Evolutionary conservation across 495 filamentous ascomycete species (phyloP).

Genomic region (Ascodesmis nigricans): DNA sequence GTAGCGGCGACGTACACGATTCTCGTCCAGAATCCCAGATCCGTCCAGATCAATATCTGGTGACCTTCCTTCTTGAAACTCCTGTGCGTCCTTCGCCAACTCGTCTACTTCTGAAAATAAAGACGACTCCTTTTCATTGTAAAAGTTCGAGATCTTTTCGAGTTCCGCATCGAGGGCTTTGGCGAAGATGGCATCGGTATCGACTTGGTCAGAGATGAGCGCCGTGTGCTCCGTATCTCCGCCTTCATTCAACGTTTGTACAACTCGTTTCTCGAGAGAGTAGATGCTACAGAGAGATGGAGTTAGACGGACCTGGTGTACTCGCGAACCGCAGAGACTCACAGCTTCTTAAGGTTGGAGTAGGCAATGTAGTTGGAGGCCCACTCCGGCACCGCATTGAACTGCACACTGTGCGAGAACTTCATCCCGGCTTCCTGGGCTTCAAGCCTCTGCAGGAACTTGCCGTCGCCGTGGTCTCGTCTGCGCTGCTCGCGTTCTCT

Average conservation of each 20-base stretch:
- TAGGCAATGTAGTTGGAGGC: constrained; percentile 94
- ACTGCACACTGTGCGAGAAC: constrained; percentile 98
- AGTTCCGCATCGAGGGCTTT: constrained; percentile 70
- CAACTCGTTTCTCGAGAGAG: constrained; percentile 59
- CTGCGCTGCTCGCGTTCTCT: constrained; percentile 9
- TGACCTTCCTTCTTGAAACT: constrained; percentile 38
- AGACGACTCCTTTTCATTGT: constrained; percentile 63
- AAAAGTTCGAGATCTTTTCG: constrained; percentile 85
- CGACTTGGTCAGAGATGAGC: constrained; percentile 39
- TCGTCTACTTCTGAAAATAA: constrained; percentile 61
- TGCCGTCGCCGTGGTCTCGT: constrained; percentile 14
- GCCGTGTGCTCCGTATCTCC: constrained; percentile 66
- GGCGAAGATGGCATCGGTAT: constrained; percentile 58
- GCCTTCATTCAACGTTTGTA: constrained; percentile 24
- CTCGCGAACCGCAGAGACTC: too few relatives aligned
- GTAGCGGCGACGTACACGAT: too few relatives aligned
- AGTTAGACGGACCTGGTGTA: not conserved
- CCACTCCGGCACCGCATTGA: constrained; percentile 98
- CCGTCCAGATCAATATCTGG: not conserved
- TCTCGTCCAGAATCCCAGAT: not conserved
- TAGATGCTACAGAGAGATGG: constrained; percentile 47
- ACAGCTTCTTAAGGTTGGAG: constrained; percentile 97
- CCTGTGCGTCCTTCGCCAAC: constrained; percentile 49
- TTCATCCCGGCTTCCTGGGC: constrained; percentile 69
- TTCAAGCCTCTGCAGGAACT: constrained; percentile 31